Evolutionary conservation across 2,329 filamentous ascomycete species (phyloP).

Genomic region (Fusarium mundagurra): DNA sequence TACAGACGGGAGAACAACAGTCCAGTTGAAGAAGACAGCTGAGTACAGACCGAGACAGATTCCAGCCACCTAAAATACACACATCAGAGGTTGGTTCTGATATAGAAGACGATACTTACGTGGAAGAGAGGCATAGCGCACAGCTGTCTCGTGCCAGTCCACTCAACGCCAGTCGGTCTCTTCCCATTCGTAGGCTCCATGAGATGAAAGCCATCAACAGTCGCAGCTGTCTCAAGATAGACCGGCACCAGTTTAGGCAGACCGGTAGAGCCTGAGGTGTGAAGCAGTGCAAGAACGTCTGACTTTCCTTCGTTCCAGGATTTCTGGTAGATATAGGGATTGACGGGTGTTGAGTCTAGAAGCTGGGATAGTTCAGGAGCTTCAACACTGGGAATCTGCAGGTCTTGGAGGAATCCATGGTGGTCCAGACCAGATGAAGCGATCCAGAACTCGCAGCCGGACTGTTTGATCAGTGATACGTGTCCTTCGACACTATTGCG

Average conservation of each 20-base stretch:
- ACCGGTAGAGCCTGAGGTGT: background rate
- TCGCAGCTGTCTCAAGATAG: background rate
- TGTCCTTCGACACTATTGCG: background rate
- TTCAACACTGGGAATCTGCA: background rate
- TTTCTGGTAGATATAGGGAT: background rate
- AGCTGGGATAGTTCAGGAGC: background rate
- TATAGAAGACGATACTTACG: background rate
- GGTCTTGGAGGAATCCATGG: background rate
- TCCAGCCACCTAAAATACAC: background rate
- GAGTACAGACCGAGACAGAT: background rate
- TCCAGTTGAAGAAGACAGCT: background rate
- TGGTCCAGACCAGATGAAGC: background rate
- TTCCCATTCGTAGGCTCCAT: background rate
- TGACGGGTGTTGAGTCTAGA: background rate
- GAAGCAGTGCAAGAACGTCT: background rate
- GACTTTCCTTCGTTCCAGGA: background rate
- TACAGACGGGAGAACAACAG: background rate
- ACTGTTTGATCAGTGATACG: background rate
- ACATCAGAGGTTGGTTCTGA: background rate
- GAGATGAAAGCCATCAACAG: background rate
- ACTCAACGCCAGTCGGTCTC: background rate
- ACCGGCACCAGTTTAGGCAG: background rate
- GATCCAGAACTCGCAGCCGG: background rate
- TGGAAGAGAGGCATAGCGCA: background rate
- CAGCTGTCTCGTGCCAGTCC: background rate